phyloP scores from a whole-genome alignment of 352 stramenopile species.

The Phytophthora foliorum region DNA sequence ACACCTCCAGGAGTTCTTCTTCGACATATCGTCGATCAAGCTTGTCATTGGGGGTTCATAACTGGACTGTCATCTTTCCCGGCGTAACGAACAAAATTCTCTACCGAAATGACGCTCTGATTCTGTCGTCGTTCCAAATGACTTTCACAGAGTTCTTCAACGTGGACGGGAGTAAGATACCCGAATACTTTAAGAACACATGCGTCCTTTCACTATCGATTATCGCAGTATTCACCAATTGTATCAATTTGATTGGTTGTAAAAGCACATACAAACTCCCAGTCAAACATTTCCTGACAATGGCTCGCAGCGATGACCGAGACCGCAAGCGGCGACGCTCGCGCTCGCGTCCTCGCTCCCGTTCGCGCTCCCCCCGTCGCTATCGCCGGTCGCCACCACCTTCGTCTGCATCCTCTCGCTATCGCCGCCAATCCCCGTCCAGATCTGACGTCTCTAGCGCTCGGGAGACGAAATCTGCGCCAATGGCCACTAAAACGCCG shows the following conservation, averaged over 20 bases:
- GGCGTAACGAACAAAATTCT: too few relatives aligned
- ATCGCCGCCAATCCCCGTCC: not conserved
- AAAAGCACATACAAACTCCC: not conserved
- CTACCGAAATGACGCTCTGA: too few relatives aligned
- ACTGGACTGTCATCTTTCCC: too few relatives aligned
- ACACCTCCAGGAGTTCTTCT: too few relatives aligned
- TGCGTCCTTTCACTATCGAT: not conserved
- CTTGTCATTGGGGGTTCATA: too few relatives aligned
- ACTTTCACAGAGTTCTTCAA: too few relatives aligned
- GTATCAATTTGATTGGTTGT: conserved; percentile 11
- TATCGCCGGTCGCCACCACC: not conserved
- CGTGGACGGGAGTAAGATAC: too few relatives aligned
- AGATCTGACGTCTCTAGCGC: conserved; percentile 26
- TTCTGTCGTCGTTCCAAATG: too few relatives aligned
- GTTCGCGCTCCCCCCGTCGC: conserved; percentile 1
- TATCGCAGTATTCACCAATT: not conserved
- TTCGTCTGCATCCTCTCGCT: conserved; percentile 16
- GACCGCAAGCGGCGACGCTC: conserved; percentile 34
- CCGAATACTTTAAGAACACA: too few relatives aligned
- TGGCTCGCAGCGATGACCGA: conserved; percentile 16
- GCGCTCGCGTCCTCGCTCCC: conserved; percentile 18
- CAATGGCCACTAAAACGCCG: not conserved
- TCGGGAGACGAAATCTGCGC: conserved; percentile 19
- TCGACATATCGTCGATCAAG: too few relatives aligned
- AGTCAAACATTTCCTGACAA: conserved; percentile 8